Percentiles rank a stretch among this genome's conserved stretches.
Conservation (phyloP, 2,329 filamentous ascomycete genomes). For the Paraconiothyrium brasiliense region DNA sequence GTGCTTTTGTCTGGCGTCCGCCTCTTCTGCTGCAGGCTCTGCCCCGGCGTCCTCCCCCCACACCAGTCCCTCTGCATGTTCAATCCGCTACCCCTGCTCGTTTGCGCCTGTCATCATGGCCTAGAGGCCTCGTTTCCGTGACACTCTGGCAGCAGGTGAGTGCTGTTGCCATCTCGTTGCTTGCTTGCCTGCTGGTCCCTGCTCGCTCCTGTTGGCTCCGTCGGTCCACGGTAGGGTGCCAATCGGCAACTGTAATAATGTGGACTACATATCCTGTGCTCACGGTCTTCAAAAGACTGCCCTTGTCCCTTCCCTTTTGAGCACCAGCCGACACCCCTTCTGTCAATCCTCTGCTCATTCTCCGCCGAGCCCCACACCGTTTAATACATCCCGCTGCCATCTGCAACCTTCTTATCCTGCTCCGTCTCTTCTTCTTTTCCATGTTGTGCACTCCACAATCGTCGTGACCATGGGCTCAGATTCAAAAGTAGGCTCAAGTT, state of each 20-base stretch:
- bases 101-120: conserved; percentile 45
- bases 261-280: conserved; percentile 33
- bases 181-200: conserved; percentile 32
- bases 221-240: conserved; percentile 27
- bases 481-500: conserved; percentile 28
- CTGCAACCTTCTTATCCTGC: conserved; percentile 25
- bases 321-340: conserved; percentile 35
- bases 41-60: conserved; percentile 26
- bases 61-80: conserved; percentile 29
- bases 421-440: conserved; percentile 28
- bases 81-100: conserved; percentile 30
- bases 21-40: conserved; percentile 26
- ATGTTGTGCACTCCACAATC: conserved; percentile 34
- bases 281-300: conserved; percentile 27
- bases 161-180: conserved; percentile 36
- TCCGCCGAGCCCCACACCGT: conserved; percentile 39
- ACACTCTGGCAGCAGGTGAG: conserved; percentile 38
- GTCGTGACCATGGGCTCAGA: conserved; percentile 43
- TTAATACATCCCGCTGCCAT: conserved; percentile 30
- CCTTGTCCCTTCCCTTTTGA: conserved; percentile 40
- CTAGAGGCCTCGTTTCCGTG: conserved; percentile 33
- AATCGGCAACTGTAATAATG: conserved; percentile 38
- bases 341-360: conserved; percentile 40
- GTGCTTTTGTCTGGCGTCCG: conserved; percentile 20
- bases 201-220: conserved; percentile 23